A percentile compares a stretch with the other conserved stretches of the same genome.
These are phyloP conservation scores for Rhodotorula sp. DNA, from an alignment of 1,284 basidiomycete genomes.

Conservation along the genomic window DNA sequence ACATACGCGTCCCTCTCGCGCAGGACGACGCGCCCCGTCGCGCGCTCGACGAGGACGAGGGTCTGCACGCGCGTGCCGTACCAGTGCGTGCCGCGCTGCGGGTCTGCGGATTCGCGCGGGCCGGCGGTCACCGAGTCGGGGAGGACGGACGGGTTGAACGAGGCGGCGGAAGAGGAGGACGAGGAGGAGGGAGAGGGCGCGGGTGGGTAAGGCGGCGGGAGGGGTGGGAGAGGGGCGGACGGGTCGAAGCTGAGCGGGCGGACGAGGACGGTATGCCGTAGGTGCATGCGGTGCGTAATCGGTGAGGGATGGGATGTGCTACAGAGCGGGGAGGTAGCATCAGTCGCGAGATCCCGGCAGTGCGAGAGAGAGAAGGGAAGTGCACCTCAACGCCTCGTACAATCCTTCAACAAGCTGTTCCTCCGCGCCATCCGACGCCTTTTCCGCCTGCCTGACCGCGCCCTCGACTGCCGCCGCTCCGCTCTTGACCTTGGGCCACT, in stretches of 20 bases:
- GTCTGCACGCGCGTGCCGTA: conserved; percentile 45
- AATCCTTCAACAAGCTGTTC: conserved; percentile 21
- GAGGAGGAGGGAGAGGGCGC: neutral
- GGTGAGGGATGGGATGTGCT: conserved; percentile 28
- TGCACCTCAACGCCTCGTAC: conserved; percentile 38
- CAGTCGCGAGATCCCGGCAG: neutral
- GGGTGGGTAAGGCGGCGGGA: conserved; percentile 23
- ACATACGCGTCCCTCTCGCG: conserved; percentile 38
- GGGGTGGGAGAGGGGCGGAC: conserved; percentile 14
- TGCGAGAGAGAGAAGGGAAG: neutral
- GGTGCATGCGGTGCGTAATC: conserved; percentile 36
- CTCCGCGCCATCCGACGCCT: neutral
- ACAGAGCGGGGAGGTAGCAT: neutral
- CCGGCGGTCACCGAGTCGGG: neutral
- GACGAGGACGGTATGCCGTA: conserved; percentile 45
- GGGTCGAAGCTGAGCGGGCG: conserved; percentile 39
- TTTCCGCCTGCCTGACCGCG: neutral
- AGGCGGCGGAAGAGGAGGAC: neutral
- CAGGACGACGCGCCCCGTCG: conserved; percentile 25
- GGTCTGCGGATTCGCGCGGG: neutral
- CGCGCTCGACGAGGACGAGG: conserved; percentile 33
- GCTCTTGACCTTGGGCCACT: conserved; percentile 44
- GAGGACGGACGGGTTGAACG: neutral
- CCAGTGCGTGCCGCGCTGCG: conserved; percentile 25
- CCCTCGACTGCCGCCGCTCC: conserved; percentile 30